phyloP scores from a whole-genome alignment of 2,329 filamentous ascomycete genomes.

The Sporothrix schenckii region DNA sequence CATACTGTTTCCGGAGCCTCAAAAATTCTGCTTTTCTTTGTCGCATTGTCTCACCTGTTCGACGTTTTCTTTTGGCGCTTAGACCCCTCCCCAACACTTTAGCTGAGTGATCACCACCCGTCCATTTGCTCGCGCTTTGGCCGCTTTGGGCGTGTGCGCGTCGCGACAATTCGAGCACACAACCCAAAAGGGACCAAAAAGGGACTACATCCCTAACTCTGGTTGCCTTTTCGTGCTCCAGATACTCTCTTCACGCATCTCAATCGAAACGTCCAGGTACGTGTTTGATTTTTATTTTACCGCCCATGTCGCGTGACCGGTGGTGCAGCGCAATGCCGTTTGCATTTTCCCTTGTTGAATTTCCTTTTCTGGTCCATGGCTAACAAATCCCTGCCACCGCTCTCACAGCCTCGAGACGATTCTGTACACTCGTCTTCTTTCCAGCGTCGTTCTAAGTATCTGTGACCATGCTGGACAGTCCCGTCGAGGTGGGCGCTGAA shows the following conservation, averaged over 20 bases:
- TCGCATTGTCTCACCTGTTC: not conserved
- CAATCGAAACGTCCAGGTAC: slow-evolving; percentile 6
- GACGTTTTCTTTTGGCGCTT: not conserved
- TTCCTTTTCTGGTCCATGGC: not conserved
- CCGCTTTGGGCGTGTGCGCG: slow-evolving; percentile 24
- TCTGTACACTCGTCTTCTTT: not conserved
- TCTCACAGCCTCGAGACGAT: not conserved
- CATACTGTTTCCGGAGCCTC: not conserved
- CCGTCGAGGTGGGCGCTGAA: not conserved
- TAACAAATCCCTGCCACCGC: slow-evolving; percentile 5
- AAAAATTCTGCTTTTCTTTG: not conserved
- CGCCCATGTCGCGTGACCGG: not conserved
- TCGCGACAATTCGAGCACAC: slow-evolving; percentile 17
- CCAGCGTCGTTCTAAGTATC: not conserved
- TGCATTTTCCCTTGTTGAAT: not conserved
- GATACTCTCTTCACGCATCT: not conserved
- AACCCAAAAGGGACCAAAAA: slow-evolving; percentile 9
- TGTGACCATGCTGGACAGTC: not conserved
- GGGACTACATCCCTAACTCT: not conserved
- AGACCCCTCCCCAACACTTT: not conserved
- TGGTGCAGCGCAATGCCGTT: not conserved
- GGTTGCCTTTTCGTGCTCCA: not conserved
- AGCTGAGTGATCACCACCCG: slow-evolving; percentile 14
- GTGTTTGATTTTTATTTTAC: not conserved
- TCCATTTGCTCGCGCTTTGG: slow-evolving; percentile 16